A percentile compares a stretch with the other conserved stretches of the same genome.
Conservation (phyloP, 768 basidiomycete genomes). For the Termitomyces sp. region DNA sequence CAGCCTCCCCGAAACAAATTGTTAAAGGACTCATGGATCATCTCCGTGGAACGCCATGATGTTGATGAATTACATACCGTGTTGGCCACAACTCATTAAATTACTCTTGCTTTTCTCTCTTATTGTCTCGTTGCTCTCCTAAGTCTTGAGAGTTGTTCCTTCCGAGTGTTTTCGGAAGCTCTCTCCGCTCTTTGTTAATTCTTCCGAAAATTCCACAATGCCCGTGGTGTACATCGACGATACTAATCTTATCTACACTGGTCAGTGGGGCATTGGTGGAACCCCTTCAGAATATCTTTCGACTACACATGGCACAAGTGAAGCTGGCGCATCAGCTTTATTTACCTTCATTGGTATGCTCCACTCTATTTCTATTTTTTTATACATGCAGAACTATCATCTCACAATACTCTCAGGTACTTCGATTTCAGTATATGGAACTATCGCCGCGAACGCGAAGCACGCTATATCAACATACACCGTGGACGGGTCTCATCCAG, state of each 20-base stretch:
- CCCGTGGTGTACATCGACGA: constrained; percentile 5
- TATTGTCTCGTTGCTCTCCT: neutral
- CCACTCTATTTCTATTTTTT: neutral
- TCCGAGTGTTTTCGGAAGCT: neutral
- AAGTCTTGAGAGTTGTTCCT: neutral
- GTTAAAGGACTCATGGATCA: neutral
- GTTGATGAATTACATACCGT: neutral
- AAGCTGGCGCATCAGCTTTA: constrained; percentile 19
- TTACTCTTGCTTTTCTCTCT: neutral
- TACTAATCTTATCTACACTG: constrained; percentile 2
- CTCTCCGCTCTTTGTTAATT: neutral
- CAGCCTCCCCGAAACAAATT: neutral
- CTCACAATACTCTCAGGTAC: constrained; percentile 6
- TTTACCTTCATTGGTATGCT: constrained; percentile 17
- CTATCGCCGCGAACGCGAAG: constrained; percentile 1
- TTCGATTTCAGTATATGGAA: constrained; percentile 14
- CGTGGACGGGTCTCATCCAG: constrained; percentile 7
- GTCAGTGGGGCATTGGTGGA: constrained; percentile 6
- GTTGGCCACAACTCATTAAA: neutral
- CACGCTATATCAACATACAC: constrained; percentile 9
- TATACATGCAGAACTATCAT: too few species aligned
- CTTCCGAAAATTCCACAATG: neutral
- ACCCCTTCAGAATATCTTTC: neutral
- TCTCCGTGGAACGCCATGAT: neutral
- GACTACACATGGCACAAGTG: constrained; percentile 11